phyloP scores from a whole-genome alignment of 495 filamentous ascomycete genomes.

The Aspergillus cristatus region DNA sequence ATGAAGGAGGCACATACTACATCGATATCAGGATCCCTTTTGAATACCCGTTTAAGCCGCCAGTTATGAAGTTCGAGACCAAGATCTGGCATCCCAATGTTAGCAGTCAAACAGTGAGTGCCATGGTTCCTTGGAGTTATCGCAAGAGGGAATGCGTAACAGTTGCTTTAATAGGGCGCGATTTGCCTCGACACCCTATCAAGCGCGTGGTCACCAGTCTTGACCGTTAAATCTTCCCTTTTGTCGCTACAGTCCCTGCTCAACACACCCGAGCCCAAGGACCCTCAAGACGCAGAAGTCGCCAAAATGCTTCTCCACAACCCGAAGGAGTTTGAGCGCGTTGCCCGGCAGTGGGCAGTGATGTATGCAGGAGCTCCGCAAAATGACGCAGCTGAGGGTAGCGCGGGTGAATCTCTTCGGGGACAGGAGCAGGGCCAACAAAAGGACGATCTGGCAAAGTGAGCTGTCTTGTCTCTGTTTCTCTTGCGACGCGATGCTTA shows the following conservation, averaged over 20 bases:
- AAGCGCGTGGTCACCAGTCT: slow-evolving; percentile 83
- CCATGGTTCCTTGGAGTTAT: background rate
- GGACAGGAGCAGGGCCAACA: slow-evolving; percentile 36
- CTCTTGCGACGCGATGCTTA: background rate
- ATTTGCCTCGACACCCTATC: slow-evolving; percentile 95
- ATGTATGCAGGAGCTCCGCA: slow-evolving; percentile 73
- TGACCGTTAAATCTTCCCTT: slow-evolving; percentile 92
- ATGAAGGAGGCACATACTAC: slow-evolving; percentile 75
- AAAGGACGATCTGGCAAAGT: slow-evolving; percentile 40
- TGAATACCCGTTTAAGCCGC: slow-evolving; percentile 91
- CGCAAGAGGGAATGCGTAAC: slow-evolving; percentile 2
- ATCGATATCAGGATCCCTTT: slow-evolving; percentile 81
- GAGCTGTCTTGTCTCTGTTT: slow-evolving; percentile 2
- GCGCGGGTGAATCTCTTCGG: slow-evolving; percentile 42
- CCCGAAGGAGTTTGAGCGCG: slow-evolving; percentile 68
- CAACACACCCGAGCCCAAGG: slow-evolving; percentile 87
- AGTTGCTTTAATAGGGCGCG: slow-evolving; percentile 56
- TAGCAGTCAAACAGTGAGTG: slow-evolving; percentile 79
- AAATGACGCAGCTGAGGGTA: slow-evolving; percentile 37
- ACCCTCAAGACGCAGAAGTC: slow-evolving; percentile 95
- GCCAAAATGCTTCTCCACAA: slow-evolving; percentile 79
- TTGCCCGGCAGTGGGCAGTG: slow-evolving; percentile 85
- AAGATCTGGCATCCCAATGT: slow-evolving; percentile 98
- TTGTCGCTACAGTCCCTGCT: slow-evolving; percentile 89
- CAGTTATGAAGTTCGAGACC: slow-evolving; percentile 86